Base-by-base conservation (phyloP, 225 moss, liverwort and hornwort species). In the Marchantia paleacea region DNA sequence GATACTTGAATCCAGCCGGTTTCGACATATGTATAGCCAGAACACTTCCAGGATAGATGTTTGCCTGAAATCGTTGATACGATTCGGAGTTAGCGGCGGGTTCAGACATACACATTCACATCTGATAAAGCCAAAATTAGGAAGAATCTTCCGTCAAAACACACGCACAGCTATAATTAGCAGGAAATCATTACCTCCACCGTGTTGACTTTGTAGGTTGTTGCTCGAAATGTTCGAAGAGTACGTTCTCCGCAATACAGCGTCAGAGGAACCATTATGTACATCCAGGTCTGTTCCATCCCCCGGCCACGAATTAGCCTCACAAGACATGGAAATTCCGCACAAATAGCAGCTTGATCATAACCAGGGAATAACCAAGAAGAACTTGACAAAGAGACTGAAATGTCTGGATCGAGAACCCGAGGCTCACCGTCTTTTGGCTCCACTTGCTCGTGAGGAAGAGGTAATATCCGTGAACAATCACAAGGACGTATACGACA, bases 211-310 rank as follows among this genome's bases (percentile, higher is more conserved):
- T 88, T 91, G 28, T 86, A 91, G 28, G 86, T 87, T 30, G 89
- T 91, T 7, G 94, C 92, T 18, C 97, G 97, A 55, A 94, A 90
- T 75, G 86, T 86, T 22, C 97, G 92, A 75, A 97, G 82, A 72
- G 86, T 87, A 0, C 97, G 85, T 76, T 97, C 97, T 4, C 92
- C 90, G 15, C 84, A 83, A 77, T 97, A 97, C 20, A 97, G 83
- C 13, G 88, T 52, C 26, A 97, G 76, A 11, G 97, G 97, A 60
- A 89, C 81, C 49, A 86, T 20, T 51, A 97, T 76, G 84, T 94
- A 97, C 92, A 94, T 92, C 97, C 97, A 97, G 24, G 97, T 89
- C 96, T 96, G 91, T 55, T 70, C 71, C 73, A 26, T n/a, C 14
- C n/a, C 52, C 13, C 70, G 49, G 26, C n/a, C 52, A 13, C 70